phyloP scores from a whole-genome alignment of 2,329 filamentous ascomycete genomes.

The Fonsecaea nubica region DNA sequence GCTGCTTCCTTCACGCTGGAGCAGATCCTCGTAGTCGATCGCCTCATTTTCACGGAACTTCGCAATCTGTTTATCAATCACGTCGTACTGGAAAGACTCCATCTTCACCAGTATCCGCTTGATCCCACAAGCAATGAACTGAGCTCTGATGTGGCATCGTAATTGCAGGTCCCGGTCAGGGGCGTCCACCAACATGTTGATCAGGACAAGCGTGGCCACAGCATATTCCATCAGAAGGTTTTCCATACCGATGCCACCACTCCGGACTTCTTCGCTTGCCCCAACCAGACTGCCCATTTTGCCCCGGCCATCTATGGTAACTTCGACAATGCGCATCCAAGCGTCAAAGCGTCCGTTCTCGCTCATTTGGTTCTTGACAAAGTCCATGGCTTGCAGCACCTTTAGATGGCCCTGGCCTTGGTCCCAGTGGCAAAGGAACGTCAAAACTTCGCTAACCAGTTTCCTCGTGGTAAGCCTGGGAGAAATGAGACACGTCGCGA shows the following conservation, averaged over 20 bases:
- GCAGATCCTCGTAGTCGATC: conserved; percentile 96
- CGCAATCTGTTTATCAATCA: conserved; percentile 98
- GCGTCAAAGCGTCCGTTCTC: conserved; percentile 97
- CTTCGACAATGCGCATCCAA: conserved; percentile 98
- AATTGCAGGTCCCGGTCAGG: conserved; percentile 87
- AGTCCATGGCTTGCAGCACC: conserved; percentile 90
- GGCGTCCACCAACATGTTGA: conserved; percentile 96
- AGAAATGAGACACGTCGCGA: conserved; percentile 85
- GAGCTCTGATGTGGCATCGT: conserved; percentile 90
- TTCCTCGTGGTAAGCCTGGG: conserved; percentile 90
- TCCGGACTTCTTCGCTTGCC: conserved; percentile 93
- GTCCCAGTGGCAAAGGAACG: conserved; percentile 94
- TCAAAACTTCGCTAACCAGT: conserved; percentile 92
- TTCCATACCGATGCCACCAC: conserved; percentile 97
- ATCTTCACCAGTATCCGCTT: conserved; percentile 94
- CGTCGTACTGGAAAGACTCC: conserved; percentile 97
- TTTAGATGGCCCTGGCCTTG: conserved; percentile 88
- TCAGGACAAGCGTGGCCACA: conserved; percentile 87
- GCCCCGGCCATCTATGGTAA: conserved; percentile 92
- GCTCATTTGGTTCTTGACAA: conserved; percentile 83
- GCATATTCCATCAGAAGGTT: conserved; percentile 99
- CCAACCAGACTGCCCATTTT: conserved; percentile 99
- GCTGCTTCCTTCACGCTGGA: conserved; percentile 88
- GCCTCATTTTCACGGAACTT: conserved; percentile 91
- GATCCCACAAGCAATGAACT: conserved; percentile 95